A percentile compares a stretch with the other conserved stretches of the same genome.
phyloP scores from a whole-genome alignment of 768 basidiomycete genomes.

The Psilocybe cubensis region DNA sequence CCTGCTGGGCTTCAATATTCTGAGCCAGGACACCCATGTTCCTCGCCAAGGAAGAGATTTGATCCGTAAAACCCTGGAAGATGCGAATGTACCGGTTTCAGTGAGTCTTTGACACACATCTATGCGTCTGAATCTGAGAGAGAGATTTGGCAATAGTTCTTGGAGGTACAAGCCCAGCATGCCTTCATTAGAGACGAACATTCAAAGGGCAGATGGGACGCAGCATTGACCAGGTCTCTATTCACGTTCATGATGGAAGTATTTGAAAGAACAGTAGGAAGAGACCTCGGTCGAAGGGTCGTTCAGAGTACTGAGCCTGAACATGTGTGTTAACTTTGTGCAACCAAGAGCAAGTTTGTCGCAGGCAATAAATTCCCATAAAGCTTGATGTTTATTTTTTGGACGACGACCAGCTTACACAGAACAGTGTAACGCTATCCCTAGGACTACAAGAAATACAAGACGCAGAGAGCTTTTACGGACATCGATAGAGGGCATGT shows the following conservation, averaged over 20 bases:
- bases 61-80: conserved; percentile 82
- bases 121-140: background rate
- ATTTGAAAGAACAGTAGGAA: conserved; percentile 84
- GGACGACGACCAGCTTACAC: background rate
- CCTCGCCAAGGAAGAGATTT: conserved; percentile 85
- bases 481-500: conserved; percentile 21
- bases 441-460: conserved; percentile 26
- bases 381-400: background rate
- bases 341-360: background rate
- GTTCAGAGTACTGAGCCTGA: conserved; percentile 53
- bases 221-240: conserved; percentile 79
- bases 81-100: conserved; percentile 70
- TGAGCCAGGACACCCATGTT: conserved; percentile 84
- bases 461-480: conserved; percentile 18
- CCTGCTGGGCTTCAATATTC: background rate
- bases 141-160: conserved; percentile 59
- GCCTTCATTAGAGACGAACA: conserved; percentile 94
- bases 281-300: conserved; percentile 78
- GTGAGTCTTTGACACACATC: conserved; percentile 44
- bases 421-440: conserved; percentile 19
- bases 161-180: conserved; percentile 97
- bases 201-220: conserved; percentile 96
- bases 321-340: conserved; percentile 71
- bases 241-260: conserved; percentile 92
- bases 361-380: background rate